Conservation (phyloP, 2,329 filamentous ascomycete species). For the Rutstroemia sp. region DNA sequence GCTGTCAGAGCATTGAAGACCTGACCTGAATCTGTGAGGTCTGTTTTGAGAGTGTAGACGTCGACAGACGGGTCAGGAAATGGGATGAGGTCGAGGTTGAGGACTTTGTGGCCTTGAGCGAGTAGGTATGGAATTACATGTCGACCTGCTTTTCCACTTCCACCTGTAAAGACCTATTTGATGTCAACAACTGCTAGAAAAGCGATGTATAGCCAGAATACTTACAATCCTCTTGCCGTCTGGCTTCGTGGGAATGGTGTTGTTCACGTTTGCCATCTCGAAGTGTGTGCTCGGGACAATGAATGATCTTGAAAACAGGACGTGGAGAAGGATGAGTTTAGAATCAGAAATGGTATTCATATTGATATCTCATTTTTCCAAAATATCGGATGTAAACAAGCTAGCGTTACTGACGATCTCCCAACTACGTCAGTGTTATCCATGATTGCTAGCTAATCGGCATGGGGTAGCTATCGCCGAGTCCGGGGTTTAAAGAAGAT, state of each 20-base stretch:
- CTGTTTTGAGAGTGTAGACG: constrained; percentile 31
- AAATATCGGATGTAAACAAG: too few species aligned
- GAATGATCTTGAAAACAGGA: too few species aligned
- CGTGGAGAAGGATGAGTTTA: too few species aligned
- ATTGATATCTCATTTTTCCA: too few species aligned
- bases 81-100: constrained; percentile 32
- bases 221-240: neutral
- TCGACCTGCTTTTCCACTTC: constrained; percentile 32
- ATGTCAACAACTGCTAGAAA: neutral
- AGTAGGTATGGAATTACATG: constrained; percentile 31
- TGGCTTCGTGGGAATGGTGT: neutral
- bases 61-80: constrained; percentile 22
- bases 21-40: constrained; percentile 32
- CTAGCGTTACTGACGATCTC: too few species aligned
- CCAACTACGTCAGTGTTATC: too few species aligned
- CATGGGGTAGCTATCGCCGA: too few species aligned
- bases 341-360: too few species aligned
- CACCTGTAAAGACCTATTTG: constrained; percentile 30
- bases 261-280: neutral
- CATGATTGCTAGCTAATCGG: too few species aligned
- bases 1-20: constrained; percentile 34
- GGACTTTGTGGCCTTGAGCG: constrained; percentile 29
- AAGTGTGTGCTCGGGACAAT: too few species aligned
- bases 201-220: neutral
- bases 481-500: too few species aligned